phyloP scores from a whole-genome alignment of 768 basidiomycete species.

The Stropharia rugosoannulata region DNA sequence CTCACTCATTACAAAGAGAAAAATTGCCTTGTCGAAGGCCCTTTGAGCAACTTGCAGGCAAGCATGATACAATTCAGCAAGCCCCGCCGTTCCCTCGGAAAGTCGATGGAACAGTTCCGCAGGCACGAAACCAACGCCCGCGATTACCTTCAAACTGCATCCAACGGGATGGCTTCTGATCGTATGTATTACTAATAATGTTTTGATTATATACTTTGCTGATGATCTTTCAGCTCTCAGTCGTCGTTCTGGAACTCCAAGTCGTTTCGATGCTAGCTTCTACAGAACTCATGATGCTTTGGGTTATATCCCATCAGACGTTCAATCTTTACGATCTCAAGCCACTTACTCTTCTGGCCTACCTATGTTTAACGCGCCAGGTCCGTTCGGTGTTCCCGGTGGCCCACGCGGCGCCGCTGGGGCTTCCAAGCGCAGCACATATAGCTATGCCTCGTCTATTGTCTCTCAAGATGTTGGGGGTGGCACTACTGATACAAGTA shows the following conservation, averaged over 20 bases:
- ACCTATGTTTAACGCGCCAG: slow-evolving; percentile 74
- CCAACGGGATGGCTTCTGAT: slow-evolving; percentile 44
- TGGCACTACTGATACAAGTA: slow-evolving; percentile 55
- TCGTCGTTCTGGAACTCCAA: slow-evolving; percentile 84
- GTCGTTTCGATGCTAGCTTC: slow-evolving; percentile 94
- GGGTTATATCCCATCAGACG: slow-evolving; percentile 93
- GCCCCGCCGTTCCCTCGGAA: slow-evolving; percentile 84
- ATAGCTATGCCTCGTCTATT: slow-evolving; percentile 88
- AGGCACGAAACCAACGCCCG: slow-evolving; percentile 90
- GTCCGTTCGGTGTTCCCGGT: slow-evolving; percentile 59
- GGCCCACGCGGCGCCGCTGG: slow-evolving; percentile 63
- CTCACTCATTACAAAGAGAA: slow-evolving; percentile 99
- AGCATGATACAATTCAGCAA: slow-evolving; percentile 99
- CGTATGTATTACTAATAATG: slow-evolving; percentile 36
- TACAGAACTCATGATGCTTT: slow-evolving; percentile 94
- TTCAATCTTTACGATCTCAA: slow-evolving; percentile 94
- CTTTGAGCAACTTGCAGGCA: slow-evolving; percentile 91
- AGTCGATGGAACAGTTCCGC: slow-evolving; percentile 91
- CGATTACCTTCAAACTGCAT: slow-evolving; percentile 58
- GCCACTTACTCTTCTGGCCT: slow-evolving; percentile 93
- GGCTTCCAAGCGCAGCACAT: slow-evolving; percentile 67
- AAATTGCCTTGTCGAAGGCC: slow-evolving; percentile 90
- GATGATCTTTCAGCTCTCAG: slow-evolving; percentile 32
- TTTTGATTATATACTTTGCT: slow-evolving; percentile 2
- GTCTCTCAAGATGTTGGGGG: slow-evolving; percentile 86